Evolutionary conservation across 2,329 filamentous ascomycete species (phyloP).

Genomic region (Hypoxylon sp.): DNA sequence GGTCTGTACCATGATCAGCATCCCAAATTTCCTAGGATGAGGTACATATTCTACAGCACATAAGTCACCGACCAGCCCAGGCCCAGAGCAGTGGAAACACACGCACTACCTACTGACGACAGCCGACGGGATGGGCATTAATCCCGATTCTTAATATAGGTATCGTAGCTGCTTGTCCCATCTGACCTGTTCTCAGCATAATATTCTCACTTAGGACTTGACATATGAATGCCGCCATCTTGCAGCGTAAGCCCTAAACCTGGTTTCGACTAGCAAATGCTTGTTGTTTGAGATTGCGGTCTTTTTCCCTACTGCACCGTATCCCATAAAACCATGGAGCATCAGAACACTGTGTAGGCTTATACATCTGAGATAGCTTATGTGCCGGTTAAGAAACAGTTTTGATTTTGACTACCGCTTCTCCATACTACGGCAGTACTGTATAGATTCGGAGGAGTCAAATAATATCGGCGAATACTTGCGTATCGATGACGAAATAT

Average conservation of each 20-base stretch:
- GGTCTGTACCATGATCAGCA: conserved; percentile 38
- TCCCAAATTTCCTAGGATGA: conserved; percentile 33
- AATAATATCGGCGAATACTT: conserved; percentile 11
- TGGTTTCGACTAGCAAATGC: conserved; percentile 18
- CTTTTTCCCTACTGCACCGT: conserved; percentile 6
- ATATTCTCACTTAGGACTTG: conserved; percentile 10
- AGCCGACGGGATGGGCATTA: background rate
- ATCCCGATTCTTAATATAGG: background rate
- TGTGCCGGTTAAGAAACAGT: conserved; percentile 17
- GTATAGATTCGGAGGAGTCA: conserved; percentile 6
- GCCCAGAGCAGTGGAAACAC: conserved; percentile 15
- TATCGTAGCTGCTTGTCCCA: background rate
- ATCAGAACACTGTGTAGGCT: background rate
- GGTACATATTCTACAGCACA: conserved; percentile 10
- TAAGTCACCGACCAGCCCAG: conserved; percentile 37
- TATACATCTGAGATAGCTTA: background rate
- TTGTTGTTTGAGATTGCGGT: conserved; percentile 18
- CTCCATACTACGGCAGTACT: background rate
- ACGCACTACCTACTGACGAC: background rate
- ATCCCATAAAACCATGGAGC: conserved; percentile 9
- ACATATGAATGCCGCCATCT: conserved; percentile 23
- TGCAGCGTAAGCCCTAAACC: conserved; percentile 35
- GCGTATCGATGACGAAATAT: conserved; percentile 29
- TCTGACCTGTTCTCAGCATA: conserved; percentile 13
- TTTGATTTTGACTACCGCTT: conserved; percentile 17